Evolutionary conservation across 2,329 filamentous ascomycete genomes (phyloP).

Genomic region (Metarhizium humberi): DNA sequence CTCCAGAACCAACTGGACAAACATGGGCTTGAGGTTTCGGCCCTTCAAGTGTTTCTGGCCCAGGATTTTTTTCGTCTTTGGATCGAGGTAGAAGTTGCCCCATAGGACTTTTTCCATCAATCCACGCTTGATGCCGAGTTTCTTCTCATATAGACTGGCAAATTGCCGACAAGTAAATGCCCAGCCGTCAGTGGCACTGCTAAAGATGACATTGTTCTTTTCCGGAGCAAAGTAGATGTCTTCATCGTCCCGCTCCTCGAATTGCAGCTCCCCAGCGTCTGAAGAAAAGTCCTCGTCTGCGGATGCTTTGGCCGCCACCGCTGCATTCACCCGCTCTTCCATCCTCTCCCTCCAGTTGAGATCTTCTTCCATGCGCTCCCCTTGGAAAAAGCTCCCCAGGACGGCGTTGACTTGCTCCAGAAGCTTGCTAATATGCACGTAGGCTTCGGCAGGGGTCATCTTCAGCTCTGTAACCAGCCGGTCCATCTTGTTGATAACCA

Average conservation of each 20-base stretch:
- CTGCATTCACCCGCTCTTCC: conserved; percentile 72
- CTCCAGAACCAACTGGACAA: conserved; percentile 91
- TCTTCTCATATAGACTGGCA: conserved; percentile 87
- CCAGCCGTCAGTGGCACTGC: conserved; percentile 97
- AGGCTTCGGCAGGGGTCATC: conserved; percentile 85
- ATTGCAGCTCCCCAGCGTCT: conserved; percentile 54
- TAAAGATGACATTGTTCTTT: conserved; percentile 98
- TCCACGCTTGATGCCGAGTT: conserved; percentile 85
- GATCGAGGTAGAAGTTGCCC: conserved; percentile 94
- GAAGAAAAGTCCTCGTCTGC: conserved; percentile 39
- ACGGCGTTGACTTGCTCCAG: conserved; percentile 96
- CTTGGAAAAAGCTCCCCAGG: conserved; percentile 93
- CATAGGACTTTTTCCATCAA: conserved; percentile 89
- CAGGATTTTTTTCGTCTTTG: conserved; percentile 91
- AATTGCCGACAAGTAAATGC: conserved; percentile 96
- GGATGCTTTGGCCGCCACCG: conserved; percentile 52
- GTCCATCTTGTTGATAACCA: conserved; percentile 99
- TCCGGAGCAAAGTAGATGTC: conserved; percentile 97
- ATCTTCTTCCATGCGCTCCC: conserved; percentile 97
- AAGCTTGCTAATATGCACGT: conserved; percentile 78
- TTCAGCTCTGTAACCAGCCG: conserved; percentile 87
- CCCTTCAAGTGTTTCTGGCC: conserved; percentile 90
- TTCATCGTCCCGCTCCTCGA: conserved; percentile 88
- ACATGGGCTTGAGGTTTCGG: conserved; percentile 86
- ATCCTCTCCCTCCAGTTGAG: conserved; percentile 90